Percentiles rank a stretch among this genome's conserved stretches.
Conservation (phyloP, 2,329 filamentous ascomycete genomes). For the Apiospora koreana region DNA sequence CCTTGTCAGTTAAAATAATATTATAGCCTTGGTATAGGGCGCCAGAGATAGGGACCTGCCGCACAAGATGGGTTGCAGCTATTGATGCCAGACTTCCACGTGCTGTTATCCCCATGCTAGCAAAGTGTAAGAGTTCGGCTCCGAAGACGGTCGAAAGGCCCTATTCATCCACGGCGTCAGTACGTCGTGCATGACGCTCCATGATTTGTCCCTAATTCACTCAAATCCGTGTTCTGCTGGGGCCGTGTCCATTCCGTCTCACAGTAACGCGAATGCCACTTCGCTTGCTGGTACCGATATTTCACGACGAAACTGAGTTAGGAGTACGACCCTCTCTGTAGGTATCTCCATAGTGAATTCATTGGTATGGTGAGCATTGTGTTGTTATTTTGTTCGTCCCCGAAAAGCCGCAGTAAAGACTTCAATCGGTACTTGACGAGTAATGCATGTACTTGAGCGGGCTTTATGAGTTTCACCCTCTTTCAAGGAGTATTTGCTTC, state of each 20-base stretch:
- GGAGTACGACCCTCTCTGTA: not conserved
- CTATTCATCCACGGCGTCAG: too few species aligned
- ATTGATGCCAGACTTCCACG: not conserved
- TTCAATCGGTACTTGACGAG: not conserved
- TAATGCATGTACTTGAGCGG: not conserved
- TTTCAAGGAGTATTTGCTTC: not conserved
- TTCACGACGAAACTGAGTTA: not conserved
- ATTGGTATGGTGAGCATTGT: not conserved
- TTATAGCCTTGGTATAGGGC: not conserved
- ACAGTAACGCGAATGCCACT: not conserved
- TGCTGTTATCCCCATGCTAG: not conserved
- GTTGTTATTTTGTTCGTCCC: not conserved
- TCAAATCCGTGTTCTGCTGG: not conserved
- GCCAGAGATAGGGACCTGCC: not conserved
- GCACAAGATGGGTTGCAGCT: not conserved
- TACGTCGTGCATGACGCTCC: not conserved
- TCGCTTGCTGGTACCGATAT: not conserved
- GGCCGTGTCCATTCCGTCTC: not conserved
- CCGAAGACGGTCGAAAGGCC: too few species aligned
- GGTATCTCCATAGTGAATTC: not conserved
- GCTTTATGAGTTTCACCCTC: not conserved
- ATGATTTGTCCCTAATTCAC: not conserved
- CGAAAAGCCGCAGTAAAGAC: not conserved
- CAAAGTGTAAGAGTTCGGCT: too few species aligned
- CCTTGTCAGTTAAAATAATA: not conserved